Evolutionary conservation across 1,139 yeast genomes (phyloP), one percentile per base, ranked within the genome.

Genomic region (Fermentozyma sake): DNA sequence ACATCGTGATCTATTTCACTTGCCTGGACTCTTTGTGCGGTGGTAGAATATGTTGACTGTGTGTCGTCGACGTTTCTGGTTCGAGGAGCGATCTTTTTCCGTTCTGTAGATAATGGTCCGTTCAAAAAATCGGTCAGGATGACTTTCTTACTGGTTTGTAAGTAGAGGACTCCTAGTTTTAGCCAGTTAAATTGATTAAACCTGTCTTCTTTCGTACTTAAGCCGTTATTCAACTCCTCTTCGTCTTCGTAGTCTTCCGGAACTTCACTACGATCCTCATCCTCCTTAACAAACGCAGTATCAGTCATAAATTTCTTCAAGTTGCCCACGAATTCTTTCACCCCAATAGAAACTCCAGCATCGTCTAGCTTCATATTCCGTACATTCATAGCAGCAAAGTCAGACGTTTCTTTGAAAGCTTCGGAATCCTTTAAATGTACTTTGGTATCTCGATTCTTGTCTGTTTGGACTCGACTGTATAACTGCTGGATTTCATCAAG

Each of bases 51-150:
- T 1, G 47, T 46, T 20, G 52, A 59, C 4, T 59, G 61, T 2
- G 72, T 63, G 32, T 74, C 74, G 40, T 72, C 72, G 21, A 58
- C 35, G 14, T 58, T 46, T 32, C 74, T 51, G 8, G 51, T 49
- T 22, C 67, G 50, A 1, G 48, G 40, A 0, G 44, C 51, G 19
- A 67, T 55, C n/a, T 57, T 58, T 40, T 68, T 72, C 37, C 72
- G 68, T 38, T 79, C 81, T 2, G 79, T 61, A n/a, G 73, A 76
- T 28, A 85, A 58, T 0, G 94, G 89, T 0, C 94, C 95, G 31
- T 78, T 59, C 37, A 85, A 53, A 41, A 81, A 84, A 38, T 78
- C 83, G 11, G 67, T 56, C 2, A 75, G 64, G 0, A 70, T 55
- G 0, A 83, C 69, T 25, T 68, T 63, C 8, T 51, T 50, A 35